Base-by-base conservation (phyloP, 371 early-diverging fungal genomes). In the Blyttiomyces sp. region DNA sequence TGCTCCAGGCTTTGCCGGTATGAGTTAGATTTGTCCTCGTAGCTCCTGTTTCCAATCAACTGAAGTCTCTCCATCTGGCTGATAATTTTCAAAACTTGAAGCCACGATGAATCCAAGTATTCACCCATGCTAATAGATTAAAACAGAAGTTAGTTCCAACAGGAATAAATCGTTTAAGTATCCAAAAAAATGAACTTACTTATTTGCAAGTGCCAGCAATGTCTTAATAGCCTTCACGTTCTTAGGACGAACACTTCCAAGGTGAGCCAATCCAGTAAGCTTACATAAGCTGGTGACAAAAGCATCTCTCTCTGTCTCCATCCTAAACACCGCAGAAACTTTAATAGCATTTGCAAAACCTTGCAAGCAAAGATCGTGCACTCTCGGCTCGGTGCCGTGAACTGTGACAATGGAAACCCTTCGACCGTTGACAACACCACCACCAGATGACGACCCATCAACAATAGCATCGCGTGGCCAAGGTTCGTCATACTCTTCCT, bases 261-360 rank as follows among this genome's bases (percentile, higher is more conserved):
- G 49, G 57, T 79, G 65, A 0, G 69, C 54, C 31, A 83, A 61
- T 13, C 76, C 75, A 0, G 82, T 80, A 49, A 83, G 56, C 54
- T 77, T 76, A 30, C 70, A 64, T 36, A 84, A 68, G 17, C 79
- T 69, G 4, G 75, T 71, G n/a, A 82, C 77, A 67, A 79, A 80
- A 9, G 84, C 82, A 59, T 84, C 77, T 16, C 80, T 66, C 66
- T 83, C 82, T 33, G 79, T 80, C 49, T 79, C 81, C 68, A 83
- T 61, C 24, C 72, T 52, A 59, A 79, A 82, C 3, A 73, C 48
- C 33, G 71, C 50, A 7, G 84, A 68, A 28, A 82, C 46, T 3
- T 70, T 64, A 24, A 82, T 77, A 0, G 73, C 57, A 2, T 62
- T 57, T 0, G 72, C 64, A 48, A 83, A 73, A 31, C 82, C 84